Conservation (phyloP, 768 basidiomycete genomes). For the Lactifluus rugatus region DNA sequence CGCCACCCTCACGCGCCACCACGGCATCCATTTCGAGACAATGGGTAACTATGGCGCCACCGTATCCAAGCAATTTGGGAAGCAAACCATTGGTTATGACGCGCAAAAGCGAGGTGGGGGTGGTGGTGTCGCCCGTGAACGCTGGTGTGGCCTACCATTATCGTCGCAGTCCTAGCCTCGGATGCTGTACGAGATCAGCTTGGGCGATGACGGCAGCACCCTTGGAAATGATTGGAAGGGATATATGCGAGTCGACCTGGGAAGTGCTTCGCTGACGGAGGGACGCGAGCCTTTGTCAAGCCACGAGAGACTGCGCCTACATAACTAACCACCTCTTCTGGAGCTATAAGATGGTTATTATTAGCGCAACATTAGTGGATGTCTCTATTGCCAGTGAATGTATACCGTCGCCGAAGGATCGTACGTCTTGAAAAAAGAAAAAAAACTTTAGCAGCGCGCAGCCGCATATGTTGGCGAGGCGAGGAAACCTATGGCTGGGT, state of each 20-base stretch:
- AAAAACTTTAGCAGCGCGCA: not conserved
- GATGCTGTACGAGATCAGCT: slow-evolving; percentile 40
- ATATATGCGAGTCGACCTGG: slow-evolving; percentile 69
- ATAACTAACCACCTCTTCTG: slow-evolving; percentile 40
- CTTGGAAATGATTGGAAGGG: slow-evolving; percentile 52
- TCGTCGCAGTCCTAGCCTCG: slow-evolving; percentile 40
- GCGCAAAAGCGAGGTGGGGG: slow-evolving; percentile 50
- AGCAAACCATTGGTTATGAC: slow-evolving; percentile 44
- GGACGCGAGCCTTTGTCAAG: slow-evolving; percentile 39
- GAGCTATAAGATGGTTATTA: slow-evolving; percentile 34
- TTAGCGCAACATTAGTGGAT: not conserved
- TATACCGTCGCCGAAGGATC: slow-evolving; percentile 61
- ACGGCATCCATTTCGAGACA: slow-evolving; percentile 74
- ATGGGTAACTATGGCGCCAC: slow-evolving; percentile 60
- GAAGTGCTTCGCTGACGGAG: slow-evolving; percentile 61
- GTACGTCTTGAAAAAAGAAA: slow-evolving; percentile 38
- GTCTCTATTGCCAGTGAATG: not conserved
- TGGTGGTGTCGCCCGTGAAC: slow-evolving; percentile 43
- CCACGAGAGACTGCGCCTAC: slow-evolving; percentile 40
- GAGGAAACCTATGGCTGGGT: slow-evolving; percentile 58
- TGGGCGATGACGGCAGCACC: slow-evolving; percentile 31
- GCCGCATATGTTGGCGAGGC: not conserved
- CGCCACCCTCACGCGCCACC: slow-evolving; percentile 36
- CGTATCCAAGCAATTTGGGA: slow-evolving; percentile 40
- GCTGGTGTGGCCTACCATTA: slow-evolving; percentile 69